Evolutionary conservation across 179 eudicot species (phyloP), one percentile per base, ranked within the genome.

Genomic region (Patellifolia procumbens): DNA sequence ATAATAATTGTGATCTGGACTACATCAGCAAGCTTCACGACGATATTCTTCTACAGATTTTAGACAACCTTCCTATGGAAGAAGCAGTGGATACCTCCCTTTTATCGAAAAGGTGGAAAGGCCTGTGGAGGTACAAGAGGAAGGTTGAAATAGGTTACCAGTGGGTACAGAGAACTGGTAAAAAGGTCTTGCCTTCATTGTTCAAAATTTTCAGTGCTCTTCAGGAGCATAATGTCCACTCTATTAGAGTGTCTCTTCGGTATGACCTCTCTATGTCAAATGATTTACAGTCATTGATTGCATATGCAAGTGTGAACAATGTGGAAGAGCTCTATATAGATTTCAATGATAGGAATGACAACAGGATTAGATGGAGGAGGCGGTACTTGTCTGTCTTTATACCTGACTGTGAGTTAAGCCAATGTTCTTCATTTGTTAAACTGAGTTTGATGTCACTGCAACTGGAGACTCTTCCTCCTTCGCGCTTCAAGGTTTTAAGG

Each of bases 281-380:
- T 29, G 34, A 48, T 1, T n/a, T 81, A 32, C 29, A 46, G 29
- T 64, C 11, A 15, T 68, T 74, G 71, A 24, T 81, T 37, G n/a
- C n/a, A 24, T 72, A 22, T 67, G 80, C 74, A 3, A 13, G 31
- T 43, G 16, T 1, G 29, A 80, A 76, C 52, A 39, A 73, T 32
- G 80, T 81, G 15, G 63, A 76, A 59, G 83, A 81, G 62, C 67
- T 81, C 8, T 73, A 68, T 31, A 60, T 81, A 7, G 83, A 81
- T 52, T 42, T 81, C 43, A 77, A 81, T 29, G 65, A 59, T 61
- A 67, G 13, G 52, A 61, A 58, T 37, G 66, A 56, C 24, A 31
- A 7, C 43, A 42, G 28, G 11, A 70, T 22, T 19, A 70, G 49
- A 22, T 56, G 75, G 70, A 28, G 48, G 20, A 65, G 77, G 35